Conservation (phyloP, 108 stramenopile species). For the Skeletonema potamos region DNA sequence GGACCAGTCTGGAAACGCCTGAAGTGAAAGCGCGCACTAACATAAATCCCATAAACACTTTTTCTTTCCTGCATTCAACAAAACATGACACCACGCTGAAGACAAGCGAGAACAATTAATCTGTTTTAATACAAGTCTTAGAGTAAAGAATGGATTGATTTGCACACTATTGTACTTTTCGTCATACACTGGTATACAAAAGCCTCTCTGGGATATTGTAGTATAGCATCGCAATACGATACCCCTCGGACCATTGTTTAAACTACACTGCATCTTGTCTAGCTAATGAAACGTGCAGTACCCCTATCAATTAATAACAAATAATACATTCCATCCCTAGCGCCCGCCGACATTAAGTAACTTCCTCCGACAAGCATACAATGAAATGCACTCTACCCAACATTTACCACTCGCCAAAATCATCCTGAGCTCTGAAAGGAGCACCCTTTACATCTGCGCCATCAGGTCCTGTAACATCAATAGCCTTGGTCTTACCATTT, state of each 20-base stretch:
- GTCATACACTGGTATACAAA: constrained; percentile 20
- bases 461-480: constrained; percentile 89
- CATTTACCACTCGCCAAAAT: constrained; percentile 37
- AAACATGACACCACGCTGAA: no score
- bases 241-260: not conserved
- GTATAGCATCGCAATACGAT: not conserved
- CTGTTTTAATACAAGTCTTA: not conserved
- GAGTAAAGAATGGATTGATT: constrained; percentile 11
- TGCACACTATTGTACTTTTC: constrained; percentile 17
- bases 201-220: not conserved
- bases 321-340: not conserved
- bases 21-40: no score
- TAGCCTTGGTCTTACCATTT: constrained; percentile 48
- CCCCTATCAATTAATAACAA: not conserved
- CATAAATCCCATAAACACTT: no score
- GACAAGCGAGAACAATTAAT: not conserved
- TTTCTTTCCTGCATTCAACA: no score
- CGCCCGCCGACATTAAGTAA: not conserved
- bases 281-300: not conserved
- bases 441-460: constrained; percentile 83
- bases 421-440: constrained; percentile 38
- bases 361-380: not conserved
- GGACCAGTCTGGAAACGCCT: not conserved
- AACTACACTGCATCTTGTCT: not conserved
- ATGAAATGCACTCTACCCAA: not conserved